Conservation (phyloP, 1,139 yeast genomes). For the Diutina catenulata region DNA sequence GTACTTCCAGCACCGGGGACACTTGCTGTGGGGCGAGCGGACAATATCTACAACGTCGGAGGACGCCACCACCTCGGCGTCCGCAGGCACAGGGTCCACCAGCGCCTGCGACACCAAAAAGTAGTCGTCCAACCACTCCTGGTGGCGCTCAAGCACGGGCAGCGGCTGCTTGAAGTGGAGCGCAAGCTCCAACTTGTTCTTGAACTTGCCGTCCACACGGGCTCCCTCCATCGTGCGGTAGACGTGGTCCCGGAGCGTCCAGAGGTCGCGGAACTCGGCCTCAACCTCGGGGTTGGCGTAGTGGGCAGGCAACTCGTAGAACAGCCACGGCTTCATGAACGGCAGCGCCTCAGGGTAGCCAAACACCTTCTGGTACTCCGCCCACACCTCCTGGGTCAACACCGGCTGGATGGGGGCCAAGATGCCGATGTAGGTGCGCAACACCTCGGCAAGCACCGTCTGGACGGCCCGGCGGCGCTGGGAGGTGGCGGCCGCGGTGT, state of each 20-base stretch:
- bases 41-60: conserved; percentile 21
- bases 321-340: conserved; percentile 22
- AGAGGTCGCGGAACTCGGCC: conserved; percentile 26
- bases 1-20: conserved; percentile 93
- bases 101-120: conserved; percentile 53
- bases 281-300: conserved; percentile 21
- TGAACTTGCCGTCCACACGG: conserved; percentile 27
- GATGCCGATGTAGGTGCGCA: conserved; percentile 50
- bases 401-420: conserved; percentile 78
- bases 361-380: conserved; percentile 18
- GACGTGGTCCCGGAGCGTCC: conserved; percentile 37
- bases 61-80: conserved; percentile 9
- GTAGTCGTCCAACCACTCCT: conserved; percentile 36
- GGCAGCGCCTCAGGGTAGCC: conserved; percentile 36
- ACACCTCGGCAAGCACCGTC: conserved; percentile 53
- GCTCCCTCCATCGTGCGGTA: conserved; percentile 27
- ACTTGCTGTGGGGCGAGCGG: conserved; percentile 44
- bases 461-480: conserved; percentile 54
- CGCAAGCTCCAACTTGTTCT: conserved; percentile 55
- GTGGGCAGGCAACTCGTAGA: conserved; percentile 17
- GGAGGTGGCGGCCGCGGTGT: conserved; percentile 48
- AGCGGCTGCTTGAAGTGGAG: conserved; percentile 23
- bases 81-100: conserved; percentile 14
- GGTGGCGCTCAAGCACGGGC: conserved; percentile 15
- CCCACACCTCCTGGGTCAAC: conserved; percentile 84